These are phyloP conservation scores for Populus davidiana DNA, from an alignment of 345 rosid genomes.

Conservation along the genomic window DNA sequence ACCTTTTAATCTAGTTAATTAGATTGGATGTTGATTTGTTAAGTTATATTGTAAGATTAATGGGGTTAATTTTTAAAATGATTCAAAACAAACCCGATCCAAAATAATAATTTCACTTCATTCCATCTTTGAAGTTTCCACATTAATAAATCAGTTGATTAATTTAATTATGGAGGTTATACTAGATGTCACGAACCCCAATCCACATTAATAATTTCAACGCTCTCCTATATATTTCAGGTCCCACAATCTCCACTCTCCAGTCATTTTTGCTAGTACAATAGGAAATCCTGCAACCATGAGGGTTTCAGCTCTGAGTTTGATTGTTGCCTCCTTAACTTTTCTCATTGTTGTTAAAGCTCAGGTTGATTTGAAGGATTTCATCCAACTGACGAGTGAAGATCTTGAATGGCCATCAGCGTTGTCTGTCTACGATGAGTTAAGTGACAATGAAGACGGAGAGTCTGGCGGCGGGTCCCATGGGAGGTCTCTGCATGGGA, in stretches of 20 bases:
- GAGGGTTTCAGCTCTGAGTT: conserved; percentile 7
- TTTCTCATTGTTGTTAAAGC: neutral
- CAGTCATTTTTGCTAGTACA: neutral
- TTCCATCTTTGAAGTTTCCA: too few relatives aligned
- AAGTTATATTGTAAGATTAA: too few relatives aligned
- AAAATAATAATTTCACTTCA: too few relatives aligned
- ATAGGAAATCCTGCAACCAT: neutral
- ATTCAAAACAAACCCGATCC: too few relatives aligned
- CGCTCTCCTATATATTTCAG: neutral
- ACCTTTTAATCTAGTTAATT: too few relatives aligned
- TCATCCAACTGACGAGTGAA: conserved; percentile 5
- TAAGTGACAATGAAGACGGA: neutral
- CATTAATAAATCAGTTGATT: too few relatives aligned
- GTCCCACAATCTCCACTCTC: neutral
- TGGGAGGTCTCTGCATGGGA: conserved; percentile 6
- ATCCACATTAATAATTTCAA: too few relatives aligned
- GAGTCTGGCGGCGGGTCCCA: neutral
- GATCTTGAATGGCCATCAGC: conserved; percentile 12
- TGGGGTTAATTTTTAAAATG: too few relatives aligned
- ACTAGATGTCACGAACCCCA: too few relatives aligned
- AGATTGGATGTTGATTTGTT: too few relatives aligned
- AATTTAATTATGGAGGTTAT: too few relatives aligned
- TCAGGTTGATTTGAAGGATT: conserved; percentile 1
- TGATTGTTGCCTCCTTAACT: neutral
- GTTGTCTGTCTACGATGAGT: conserved; percentile 7